These are phyloP conservation scores for Oidiodendron maius DNA, from an alignment of 495 filamentous ascomycete genomes.

Conservation along the genomic window DNA sequence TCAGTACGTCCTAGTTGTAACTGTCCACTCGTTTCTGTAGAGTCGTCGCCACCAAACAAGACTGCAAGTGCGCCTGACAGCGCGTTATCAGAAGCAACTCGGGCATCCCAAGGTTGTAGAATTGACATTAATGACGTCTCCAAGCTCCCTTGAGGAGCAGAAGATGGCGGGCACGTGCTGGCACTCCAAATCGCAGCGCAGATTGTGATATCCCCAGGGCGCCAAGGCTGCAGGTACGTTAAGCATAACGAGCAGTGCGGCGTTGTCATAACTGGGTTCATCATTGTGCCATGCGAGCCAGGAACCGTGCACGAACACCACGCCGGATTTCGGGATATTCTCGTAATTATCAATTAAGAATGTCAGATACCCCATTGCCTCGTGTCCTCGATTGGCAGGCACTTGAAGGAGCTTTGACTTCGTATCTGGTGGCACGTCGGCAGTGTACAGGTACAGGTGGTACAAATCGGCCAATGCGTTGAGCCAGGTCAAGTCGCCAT, in stretches of 20 bases:
- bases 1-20: not conserved
- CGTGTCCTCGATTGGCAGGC: constrained; percentile 30
- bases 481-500: constrained; percentile 12
- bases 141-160: constrained; percentile 12
- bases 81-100: constrained; percentile 22
- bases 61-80: constrained; percentile 49
- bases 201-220: constrained; percentile 21
- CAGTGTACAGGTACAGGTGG: constrained; percentile 47
- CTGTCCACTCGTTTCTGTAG: no score
- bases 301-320: constrained; percentile 40
- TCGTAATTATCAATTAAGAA: constrained; percentile 49
- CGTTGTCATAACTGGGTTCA: constrained; percentile 19
- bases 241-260: constrained; percentile 2
- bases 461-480: constrained; percentile 4
- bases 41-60: constrained; percentile 16
- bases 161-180: constrained; percentile 7
- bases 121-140: constrained; percentile 42
- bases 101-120: constrained; percentile 38
- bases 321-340: constrained; percentile 35
- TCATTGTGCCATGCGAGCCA: constrained; percentile 45
- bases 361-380: constrained; percentile 47
- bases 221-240: constrained; percentile 3
- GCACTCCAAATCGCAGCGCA: constrained; percentile 40
- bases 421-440: constrained; percentile 42
- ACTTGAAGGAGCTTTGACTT: constrained; percentile 9